Evolutionary conservation across 306 rosid species (phyloP).

Genomic region (Rosa lucieae): DNA sequence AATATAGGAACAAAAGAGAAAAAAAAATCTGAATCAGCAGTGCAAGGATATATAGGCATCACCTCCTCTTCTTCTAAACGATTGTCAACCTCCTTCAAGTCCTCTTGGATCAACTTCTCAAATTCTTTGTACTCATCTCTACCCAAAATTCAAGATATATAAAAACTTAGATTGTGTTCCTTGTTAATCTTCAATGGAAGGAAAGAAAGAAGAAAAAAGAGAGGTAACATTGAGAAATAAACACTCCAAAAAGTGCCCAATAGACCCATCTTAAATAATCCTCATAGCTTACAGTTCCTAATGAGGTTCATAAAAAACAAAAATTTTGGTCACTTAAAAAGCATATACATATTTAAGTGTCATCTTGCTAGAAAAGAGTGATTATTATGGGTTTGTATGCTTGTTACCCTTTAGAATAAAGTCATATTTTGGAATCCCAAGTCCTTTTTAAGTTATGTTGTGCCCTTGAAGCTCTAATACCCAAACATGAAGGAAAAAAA

Average conservation of each 20-base stretch:
- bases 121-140: constrained; percentile 97
- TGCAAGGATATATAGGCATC: constrained; percentile 17
- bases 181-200: neutral
- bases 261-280: neutral
- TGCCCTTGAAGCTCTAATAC: neutral
- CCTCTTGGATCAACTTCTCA: constrained; percentile 94
- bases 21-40: neutral
- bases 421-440: neutral
- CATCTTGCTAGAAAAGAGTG: neutral
- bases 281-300: too few species aligned
- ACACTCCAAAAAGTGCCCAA: neutral
- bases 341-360: neutral
- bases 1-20: neutral
- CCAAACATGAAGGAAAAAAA: neutral
- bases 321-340: neutral
- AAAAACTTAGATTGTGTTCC: constrained; percentile 19
- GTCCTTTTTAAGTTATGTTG: neutral
- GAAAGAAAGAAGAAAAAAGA: neutral
- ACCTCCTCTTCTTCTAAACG: constrained; percentile 99
- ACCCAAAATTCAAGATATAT: constrained; percentile 31
- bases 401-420: neutral
- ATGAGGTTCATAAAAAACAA: neutral
- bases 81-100: constrained; percentile 83
- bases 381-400: neutral
- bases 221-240: neutral